These are phyloP conservation scores for Trichodelitschia bisporula DNA, from an alignment of 495 filamentous ascomycete genomes.

Conservation along the genomic window DNA sequence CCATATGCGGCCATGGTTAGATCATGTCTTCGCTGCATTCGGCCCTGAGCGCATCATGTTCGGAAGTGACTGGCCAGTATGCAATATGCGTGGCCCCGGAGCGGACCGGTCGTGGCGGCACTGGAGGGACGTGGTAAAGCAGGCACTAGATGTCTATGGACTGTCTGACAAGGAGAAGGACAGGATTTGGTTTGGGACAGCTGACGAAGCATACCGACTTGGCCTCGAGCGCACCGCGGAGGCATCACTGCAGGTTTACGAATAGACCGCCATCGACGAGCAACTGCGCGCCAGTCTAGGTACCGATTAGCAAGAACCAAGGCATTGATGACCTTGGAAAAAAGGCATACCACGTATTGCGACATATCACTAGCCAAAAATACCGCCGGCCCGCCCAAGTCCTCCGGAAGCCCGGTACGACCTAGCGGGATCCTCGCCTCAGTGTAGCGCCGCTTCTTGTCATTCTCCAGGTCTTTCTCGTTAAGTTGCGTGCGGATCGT, in stretches of 20 bases:
- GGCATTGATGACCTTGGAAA: too few species aligned
- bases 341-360: slow-evolving; percentile 14
- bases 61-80: slow-evolving; percentile 77
- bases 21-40: slow-evolving; percentile 40
- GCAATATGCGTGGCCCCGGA: slow-evolving; percentile 37
- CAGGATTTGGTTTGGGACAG: slow-evolving; percentile 44
- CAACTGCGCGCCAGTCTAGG: slow-evolving; percentile 52
- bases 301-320: too few species aligned
- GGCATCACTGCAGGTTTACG: slow-evolving; percentile 35
- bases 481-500: slow-evolving; percentile 74
- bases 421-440: slow-evolving; percentile 65
- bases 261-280: slow-evolving; percentile 67
- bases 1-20: slow-evolving; percentile 34
- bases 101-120: slow-evolving; percentile 24
- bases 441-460: slow-evolving; percentile 58
- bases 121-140: slow-evolving; percentile 34
- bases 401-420: slow-evolving; percentile 36
- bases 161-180: slow-evolving; percentile 31
- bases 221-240: neutral
- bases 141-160: slow-evolving; percentile 28
- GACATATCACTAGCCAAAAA: slow-evolving; percentile 50
- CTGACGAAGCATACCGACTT: slow-evolving; percentile 17
- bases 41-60: slow-evolving; percentile 55
- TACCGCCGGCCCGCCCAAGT: slow-evolving; percentile 64
- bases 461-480: slow-evolving; percentile 48